phyloP scores from a whole-genome alignment of 129 eudicot genomes.

The Deinandra increscens region DNA sequence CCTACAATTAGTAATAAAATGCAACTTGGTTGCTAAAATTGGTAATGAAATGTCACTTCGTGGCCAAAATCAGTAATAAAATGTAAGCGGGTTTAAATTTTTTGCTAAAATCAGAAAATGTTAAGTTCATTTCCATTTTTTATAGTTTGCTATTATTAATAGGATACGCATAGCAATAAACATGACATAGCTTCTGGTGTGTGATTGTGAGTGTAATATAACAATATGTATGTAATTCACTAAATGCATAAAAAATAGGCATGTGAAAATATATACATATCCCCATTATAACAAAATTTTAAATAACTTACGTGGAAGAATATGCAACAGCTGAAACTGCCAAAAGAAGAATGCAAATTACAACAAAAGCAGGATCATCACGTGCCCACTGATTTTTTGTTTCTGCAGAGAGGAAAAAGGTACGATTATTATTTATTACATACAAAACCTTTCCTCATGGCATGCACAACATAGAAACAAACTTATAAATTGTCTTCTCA shows the following conservation, averaged over 20 bases:
- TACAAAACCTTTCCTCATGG: not conserved
- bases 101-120: not conserved
- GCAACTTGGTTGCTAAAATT: not conserved
- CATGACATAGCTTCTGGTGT: slow-evolving; percentile 5
- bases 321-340: slow-evolving; percentile 84
- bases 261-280: not conserved
- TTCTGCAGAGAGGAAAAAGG: slow-evolving; percentile 53
- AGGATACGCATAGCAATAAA: not conserved
- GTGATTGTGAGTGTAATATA: slow-evolving; percentile 11
- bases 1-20: not conserved
- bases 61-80: not conserved
- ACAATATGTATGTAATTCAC: not conserved
- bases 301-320: slow-evolving; percentile 84
- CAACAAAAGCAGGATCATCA: slow-evolving; percentile 98
- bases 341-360: slow-evolving; percentile 83
- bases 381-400: slow-evolving; percentile 99
- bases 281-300: slow-evolving; percentile 7
- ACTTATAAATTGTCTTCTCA: not conserved
- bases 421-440: not conserved
- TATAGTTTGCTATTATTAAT: not conserved
- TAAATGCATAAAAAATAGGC: slow-evolving; percentile 4
- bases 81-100: not conserved
- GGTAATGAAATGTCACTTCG: too few species aligned
- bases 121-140: not conserved
- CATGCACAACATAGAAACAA: not conserved